Conservation (phyloP, 441 rosid species). For the Raphanus hybrid region DNA sequence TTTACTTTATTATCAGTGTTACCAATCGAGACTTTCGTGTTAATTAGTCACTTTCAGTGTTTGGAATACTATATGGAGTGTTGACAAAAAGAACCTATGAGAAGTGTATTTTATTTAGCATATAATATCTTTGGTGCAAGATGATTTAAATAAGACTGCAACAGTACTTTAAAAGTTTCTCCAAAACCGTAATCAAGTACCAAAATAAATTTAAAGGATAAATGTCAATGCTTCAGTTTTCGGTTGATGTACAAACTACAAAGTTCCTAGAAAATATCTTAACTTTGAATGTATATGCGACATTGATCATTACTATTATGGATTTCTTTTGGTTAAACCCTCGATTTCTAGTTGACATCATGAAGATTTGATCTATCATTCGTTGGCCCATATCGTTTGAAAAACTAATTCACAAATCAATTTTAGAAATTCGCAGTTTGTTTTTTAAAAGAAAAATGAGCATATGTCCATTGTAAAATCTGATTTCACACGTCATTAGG, state of each 20-base stretch:
- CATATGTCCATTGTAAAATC: neutral
- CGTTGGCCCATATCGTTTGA: constrained; percentile 35
- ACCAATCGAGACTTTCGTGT: too few species aligned
- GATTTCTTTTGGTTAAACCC: constrained; percentile 28
- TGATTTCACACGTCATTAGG: neutral
- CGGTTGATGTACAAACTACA: constrained; percentile 23
- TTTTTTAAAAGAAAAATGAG: neutral
- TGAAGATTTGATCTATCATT: constrained; percentile 46
- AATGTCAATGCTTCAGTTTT: constrained; percentile 28
- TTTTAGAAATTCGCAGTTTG: neutral
- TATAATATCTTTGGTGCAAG: neutral
- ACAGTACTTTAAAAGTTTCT: neutral
- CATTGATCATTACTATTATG: constrained; percentile 31
- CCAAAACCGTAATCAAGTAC: too few species aligned
- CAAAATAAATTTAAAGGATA: neutral
- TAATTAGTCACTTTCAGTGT: neutral
- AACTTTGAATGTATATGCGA: constrained; percentile 19
- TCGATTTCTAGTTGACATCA: constrained; percentile 40
- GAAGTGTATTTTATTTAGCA: neutral
- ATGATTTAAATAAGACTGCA: neutral
- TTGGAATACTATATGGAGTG: neutral
- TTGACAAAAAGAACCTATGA: neutral
- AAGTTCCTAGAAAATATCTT: constrained; percentile 5
- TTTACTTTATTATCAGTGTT: too few species aligned
- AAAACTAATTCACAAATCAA: constrained; percentile 39